phyloP scores from a whole-genome alignment of 2,329 filamentous ascomycete species.

The Elsinoe perseae region DNA sequence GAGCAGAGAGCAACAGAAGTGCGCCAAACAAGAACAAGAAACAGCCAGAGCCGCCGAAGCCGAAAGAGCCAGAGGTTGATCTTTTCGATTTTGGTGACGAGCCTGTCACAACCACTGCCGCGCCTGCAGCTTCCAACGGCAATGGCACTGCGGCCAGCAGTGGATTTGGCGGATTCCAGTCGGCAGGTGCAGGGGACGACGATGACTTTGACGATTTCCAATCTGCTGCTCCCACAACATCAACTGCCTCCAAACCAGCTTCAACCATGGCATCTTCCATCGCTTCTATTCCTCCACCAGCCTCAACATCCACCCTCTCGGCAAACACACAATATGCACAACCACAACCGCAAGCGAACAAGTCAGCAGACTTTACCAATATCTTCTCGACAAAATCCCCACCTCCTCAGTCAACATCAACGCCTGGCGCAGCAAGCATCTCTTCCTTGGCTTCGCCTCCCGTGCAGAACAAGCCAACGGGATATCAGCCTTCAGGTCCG shows the following conservation, averaged over 20 bases:
- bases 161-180: constrained; percentile 96
- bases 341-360: constrained; percentile 75
- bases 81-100: constrained; percentile 79
- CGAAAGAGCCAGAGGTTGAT: constrained; percentile 83
- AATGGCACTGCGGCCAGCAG: constrained; percentile 62
- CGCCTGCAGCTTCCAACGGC: constrained; percentile 40
- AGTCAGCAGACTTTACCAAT: constrained; percentile 71
- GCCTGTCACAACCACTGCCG: constrained; percentile 52
- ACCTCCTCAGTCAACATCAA: constrained; percentile 46
- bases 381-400: constrained; percentile 80
- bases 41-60: constrained; percentile 64
- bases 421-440: constrained; percentile 24
- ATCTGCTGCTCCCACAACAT: constrained; percentile 59
- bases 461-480: constrained; percentile 40
- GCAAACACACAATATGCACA: constrained; percentile 65
- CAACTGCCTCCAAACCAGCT: constrained; percentile 36
- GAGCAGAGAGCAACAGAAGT: constrained; percentile 34
- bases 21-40: constrained; percentile 41
- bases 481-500: constrained; percentile 69
- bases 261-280: constrained; percentile 32
- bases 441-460: constrained; percentile 32
- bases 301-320: constrained; percentile 39
- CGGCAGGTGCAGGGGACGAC: constrained; percentile 62
- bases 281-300: constrained; percentile 38
- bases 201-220: constrained; percentile 98